phyloP scores from a whole-genome alignment of 306 rosid genomes.

The Acacia melanoxylon region DNA sequence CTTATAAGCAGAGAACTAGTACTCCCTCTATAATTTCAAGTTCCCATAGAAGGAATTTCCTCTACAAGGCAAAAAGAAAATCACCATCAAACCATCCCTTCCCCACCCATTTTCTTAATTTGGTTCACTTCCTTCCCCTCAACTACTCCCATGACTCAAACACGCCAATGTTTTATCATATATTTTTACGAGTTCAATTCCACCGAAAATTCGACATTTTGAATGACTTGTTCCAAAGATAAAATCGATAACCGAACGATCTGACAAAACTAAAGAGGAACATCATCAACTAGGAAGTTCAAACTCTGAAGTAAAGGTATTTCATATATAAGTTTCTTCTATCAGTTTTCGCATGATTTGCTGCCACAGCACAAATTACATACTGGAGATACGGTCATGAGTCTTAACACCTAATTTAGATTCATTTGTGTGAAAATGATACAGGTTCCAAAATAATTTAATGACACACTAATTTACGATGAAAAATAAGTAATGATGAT shows the following conservation, averaged over 20 bases:
- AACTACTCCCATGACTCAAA: not conserved
- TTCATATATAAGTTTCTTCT: not conserved
- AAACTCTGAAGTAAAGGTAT: slow-evolving; percentile 71
- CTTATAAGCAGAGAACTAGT: no score
- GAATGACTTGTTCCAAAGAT: slow-evolving; percentile 49
- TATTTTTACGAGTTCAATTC: not conserved
- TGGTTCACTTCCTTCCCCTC: not conserved
- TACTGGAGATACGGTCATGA: not conserved
- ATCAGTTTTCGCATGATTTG: not conserved
- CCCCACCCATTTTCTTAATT: not conserved
- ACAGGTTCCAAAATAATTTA: slow-evolving; percentile 9
- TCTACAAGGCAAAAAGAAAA: not conserved
- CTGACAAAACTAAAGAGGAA: slow-evolving; percentile 64
- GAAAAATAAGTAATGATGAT: not conserved
- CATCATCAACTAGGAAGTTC: slow-evolving; percentile 50
- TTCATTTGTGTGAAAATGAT: not conserved
- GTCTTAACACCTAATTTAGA: not conserved
- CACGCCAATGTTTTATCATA: not conserved
- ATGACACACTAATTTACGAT: slow-evolving; percentile 9
- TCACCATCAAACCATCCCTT: not conserved
- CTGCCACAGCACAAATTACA: not conserved
- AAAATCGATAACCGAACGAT: slow-evolving; percentile 65
- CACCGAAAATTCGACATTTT: slow-evolving; percentile 28
- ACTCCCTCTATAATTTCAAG: not conserved
- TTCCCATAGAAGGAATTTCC: not conserved